These are phyloP conservation scores for Neofusicoccum umdonicola DNA, from an alignment of 2,329 filamentous ascomycete genomes.

Conservation along the genomic window DNA sequence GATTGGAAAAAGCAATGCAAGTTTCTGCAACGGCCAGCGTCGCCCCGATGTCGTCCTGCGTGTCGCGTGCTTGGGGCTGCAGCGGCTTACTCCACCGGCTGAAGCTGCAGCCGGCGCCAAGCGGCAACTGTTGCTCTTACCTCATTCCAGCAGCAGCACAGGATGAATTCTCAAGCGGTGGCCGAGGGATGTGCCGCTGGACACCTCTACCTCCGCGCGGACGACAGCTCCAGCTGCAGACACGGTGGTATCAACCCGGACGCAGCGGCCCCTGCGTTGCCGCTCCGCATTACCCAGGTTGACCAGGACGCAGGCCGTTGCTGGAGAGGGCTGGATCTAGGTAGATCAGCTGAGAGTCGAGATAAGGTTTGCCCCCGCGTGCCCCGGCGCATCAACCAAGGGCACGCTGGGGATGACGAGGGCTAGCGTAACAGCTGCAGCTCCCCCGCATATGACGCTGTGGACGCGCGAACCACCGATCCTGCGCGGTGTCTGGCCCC, in stretches of 20 bases:
- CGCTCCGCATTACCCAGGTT: not conserved
- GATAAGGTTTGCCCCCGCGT: slow-evolving; percentile 6
- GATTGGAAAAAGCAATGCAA: slow-evolving; percentile 2
- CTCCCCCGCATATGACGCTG: slow-evolving; percentile 3
- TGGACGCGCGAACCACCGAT: not conserved
- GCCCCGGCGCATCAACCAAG: not conserved
- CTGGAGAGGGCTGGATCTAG: not conserved
- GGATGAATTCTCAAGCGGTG: no score
- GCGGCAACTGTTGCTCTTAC: not conserved
- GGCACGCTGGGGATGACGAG: not conserved
- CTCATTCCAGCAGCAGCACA: not conserved
- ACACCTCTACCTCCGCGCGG: no score
- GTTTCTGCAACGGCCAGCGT: not conserved
- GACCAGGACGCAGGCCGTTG: not conserved
- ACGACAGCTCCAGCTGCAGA: no score
- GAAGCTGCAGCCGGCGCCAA: not conserved
- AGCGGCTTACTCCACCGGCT: not conserved
- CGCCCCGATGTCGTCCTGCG: no score
- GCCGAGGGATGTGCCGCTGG: no score
- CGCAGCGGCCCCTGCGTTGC: no score
- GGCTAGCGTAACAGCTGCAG: not conserved
- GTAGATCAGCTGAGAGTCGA: slow-evolving; percentile 12
- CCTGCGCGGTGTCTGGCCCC: not conserved
- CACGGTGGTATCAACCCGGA: no score
- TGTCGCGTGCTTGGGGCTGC: not conserved